phyloP scores from a whole-genome alignment of 2,329 filamentous ascomycete species.

The Xylariaceae sp. region DNA sequence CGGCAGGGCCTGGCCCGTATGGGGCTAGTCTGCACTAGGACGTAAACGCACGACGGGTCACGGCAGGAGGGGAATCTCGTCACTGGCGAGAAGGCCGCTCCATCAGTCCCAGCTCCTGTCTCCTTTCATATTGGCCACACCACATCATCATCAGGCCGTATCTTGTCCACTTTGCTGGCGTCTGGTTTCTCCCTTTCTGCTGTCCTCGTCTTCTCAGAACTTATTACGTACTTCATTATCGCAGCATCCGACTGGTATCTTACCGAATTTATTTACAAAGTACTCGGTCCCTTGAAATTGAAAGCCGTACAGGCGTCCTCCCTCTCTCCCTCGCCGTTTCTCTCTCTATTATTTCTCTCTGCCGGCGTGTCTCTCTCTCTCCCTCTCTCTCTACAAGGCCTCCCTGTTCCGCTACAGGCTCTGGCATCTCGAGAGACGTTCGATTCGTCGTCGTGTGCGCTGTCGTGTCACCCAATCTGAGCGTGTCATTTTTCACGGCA shows the following conservation, averaged over 20 bases:
- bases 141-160: not conserved
- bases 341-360: not conserved
- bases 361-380: not conserved
- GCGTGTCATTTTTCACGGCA: slow-evolving; percentile 17
- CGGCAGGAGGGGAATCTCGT: slow-evolving; percentile 19
- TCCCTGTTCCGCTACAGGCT: not conserved
- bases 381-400: not conserved
- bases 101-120: slow-evolving; percentile 6
- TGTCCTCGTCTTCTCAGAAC: not conserved
- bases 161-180: not conserved
- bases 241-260: not conserved
- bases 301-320: not conserved
- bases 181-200: not conserved
- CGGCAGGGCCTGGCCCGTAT: slow-evolving; percentile 9
- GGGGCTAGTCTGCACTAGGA: not conserved
- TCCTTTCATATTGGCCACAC: not conserved
- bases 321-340: not conserved
- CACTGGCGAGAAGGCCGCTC: slow-evolving; percentile 6
- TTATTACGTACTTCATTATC: not conserved
- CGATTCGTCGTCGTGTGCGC: slow-evolving; percentile 8
- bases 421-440: not conserved
- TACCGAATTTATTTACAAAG: not conserved
- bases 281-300: not conserved
- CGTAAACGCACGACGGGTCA: not conserved
- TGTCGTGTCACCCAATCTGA: slow-evolving; percentile 19